Base-by-base conservation (phyloP, 2,329 filamentous ascomycete genomes). In the Xylaria digitata region DNA sequence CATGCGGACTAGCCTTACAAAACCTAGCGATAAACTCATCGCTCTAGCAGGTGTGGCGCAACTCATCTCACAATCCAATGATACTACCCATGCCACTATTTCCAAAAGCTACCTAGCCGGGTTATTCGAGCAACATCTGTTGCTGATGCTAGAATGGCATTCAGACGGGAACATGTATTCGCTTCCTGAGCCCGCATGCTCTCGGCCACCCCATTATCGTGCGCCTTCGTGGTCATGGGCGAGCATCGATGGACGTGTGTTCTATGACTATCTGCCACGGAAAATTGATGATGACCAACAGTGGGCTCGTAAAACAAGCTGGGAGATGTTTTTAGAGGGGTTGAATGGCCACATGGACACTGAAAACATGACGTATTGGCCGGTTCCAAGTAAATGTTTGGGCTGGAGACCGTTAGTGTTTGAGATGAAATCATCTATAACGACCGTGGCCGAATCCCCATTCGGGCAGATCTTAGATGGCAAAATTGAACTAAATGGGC, bases 211-310 rank as follows among this genome's bases (percentile, higher is more conserved):
- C 11, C 23, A 32, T 3, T 52, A 61, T 23, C 57, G 57, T 26
- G 57, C 57, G 19, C 56, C 56, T 5, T 48, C 43, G 1, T 61
- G 57, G 57, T 61, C 57, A 19, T 61, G 48, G 57, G 57, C 48
- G 17, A 42, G 46, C 23, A 11, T 61, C 21, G 57, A 61, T 45
- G 46, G 34, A n/a, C 48, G 40, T n/a, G 40, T 61, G 34, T 52
- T 52, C 34, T 60, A 43, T 46, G 57, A 60, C 34, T 60, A 60
- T 11, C 34, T 60, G 1, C 57, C 46, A 3, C 45, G 34, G 17
- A 23, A 21, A n/a, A 42, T 60, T 15, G 3, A 60, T 2, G 19
- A 43, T 9, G 2, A 42, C 19, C 19, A 42, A 15, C 15, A 23
- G 15, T 42, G 45, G 34, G 4, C 6, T n/a, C 19, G 32, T 7